Base-by-base conservation (phyloP, 805 yeast species). In the Starmera caribaea region DNA sequence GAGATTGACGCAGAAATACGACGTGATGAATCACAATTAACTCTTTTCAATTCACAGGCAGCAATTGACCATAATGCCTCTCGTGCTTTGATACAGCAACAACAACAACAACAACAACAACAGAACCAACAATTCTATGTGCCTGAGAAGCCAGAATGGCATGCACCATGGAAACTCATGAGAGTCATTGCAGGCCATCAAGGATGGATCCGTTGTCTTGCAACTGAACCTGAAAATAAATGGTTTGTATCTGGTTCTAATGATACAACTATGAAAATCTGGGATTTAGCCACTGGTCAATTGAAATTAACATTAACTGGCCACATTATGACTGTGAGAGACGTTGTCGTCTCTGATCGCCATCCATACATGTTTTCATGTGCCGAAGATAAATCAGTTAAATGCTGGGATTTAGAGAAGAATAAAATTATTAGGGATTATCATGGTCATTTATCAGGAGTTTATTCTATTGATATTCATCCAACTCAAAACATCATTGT, bases 361-460 rank as follows among this genome's bases (percentile, higher is more conserved):
- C 87, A 80, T 55, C 96, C 97, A 0, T 90, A 90, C 58, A 63
- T 92, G 66, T 92, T 89, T 57, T 76, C 90, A 12, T 89, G 92
- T 17, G 83, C 96, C 34, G 97, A 92, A 55, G 99, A 92, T 58
- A 89, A 89, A 57, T 71, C 88, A 21, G 86, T 88, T 9, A 77
- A 86, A 55, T 89, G 97, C 59, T 92, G 97, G 97, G 99, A 92
- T 64, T 68, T 92, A 48, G 97, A 90, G 58, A 74, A 78, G 52
- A 86, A 89, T 50, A 76, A 76, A 48, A 76, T 85, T 2, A 74
- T 88, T 4, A 66, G 97, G 41, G 87, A 88, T 50, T 92, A 86
- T 59, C 94, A 89, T 61, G 99, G 98, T 4, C 98, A 92, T 62
- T 67, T 86, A 21, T 85, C 95, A 27, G 94, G 95, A 4, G 85